Evolutionary conservation across 441 rosid genomes (phyloP).

Genomic region (Mallotus japonicus): DNA sequence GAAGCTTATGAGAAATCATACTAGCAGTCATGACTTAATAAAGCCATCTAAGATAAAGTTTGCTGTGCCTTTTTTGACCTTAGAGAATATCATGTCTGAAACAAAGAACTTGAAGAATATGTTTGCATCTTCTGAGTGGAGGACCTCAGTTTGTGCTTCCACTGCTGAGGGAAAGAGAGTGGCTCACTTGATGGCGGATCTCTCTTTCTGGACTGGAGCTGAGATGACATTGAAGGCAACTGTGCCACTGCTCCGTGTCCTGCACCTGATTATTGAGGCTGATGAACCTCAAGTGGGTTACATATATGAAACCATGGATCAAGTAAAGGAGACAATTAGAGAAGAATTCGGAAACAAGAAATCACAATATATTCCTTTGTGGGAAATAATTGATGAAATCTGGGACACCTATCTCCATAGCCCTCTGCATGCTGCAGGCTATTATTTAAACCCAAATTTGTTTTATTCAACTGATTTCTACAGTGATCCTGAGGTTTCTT

Average conservation of each 20-base stretch:
- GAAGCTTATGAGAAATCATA: slow-evolving; percentile 30
- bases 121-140: slow-evolving; percentile 42
- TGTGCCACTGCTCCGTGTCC: slow-evolving; percentile 39
- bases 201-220: slow-evolving; percentile 45
- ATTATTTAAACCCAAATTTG: slow-evolving; percentile 48
- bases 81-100: slow-evolving; percentile 42
- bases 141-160: slow-evolving; percentile 27
- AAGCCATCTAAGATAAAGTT: slow-evolving; percentile 40
- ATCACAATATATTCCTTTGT: slow-evolving; percentile 38
- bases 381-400: slow-evolving; percentile 57
- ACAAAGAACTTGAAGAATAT: slow-evolving; percentile 38
- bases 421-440: slow-evolving; percentile 64
- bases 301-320: slow-evolving; percentile 59
- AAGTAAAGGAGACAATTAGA: slow-evolving; percentile 47
- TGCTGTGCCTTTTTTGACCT: slow-evolving; percentile 35
- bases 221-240: slow-evolving; percentile 39
- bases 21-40: slow-evolving; percentile 25
- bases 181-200: slow-evolving; percentile 33
- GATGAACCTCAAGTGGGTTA: slow-evolving; percentile 42
- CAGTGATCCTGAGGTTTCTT: slow-evolving; percentile 47
- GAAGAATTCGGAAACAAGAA: slow-evolving; percentile 26
- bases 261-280: slow-evolving; percentile 29
- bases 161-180: slow-evolving; percentile 32
- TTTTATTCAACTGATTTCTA: slow-evolving; percentile 51
- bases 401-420: slow-evolving; percentile 52